Percentiles rank a stretch among this genome's conserved stretches.
Evolutionary conservation across 257 asterid genomes (phyloP).

Genomic region (Nicotiana benthamiana): DNA sequence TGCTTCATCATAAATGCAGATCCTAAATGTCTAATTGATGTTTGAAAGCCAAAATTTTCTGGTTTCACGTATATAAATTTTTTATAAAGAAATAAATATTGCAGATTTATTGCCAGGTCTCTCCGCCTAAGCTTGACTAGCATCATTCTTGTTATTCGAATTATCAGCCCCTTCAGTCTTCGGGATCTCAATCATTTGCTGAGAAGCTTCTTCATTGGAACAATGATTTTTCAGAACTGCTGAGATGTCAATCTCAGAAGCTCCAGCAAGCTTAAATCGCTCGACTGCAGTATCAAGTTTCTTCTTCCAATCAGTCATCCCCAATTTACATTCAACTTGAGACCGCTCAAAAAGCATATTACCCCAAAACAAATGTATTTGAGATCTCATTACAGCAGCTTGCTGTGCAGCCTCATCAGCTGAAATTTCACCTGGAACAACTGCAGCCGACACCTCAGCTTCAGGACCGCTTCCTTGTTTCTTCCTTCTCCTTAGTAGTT

Average conservation of each 20-base stretch:
- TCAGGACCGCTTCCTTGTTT: conserved; percentile 44
- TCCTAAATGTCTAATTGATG: background rate
- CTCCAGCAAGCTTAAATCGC: conserved; percentile 82
- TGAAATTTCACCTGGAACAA: conserved; percentile 34
- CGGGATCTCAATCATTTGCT: conserved; percentile 26
- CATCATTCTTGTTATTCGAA: conserved; percentile 3
- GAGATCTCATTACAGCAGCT: conserved; percentile 83
- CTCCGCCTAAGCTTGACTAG: background rate
- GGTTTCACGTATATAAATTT: background rate
- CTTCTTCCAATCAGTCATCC: conserved; percentile 67
- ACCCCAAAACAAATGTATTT: conserved; percentile 88
- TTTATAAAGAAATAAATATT: background rate
- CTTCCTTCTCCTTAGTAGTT: conserved; percentile 44
- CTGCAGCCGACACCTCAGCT: conserved; percentile 32
- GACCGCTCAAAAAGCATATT: conserved; percentile 86
- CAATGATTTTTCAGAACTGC: conserved; percentile 66
- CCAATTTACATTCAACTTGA: conserved; percentile 66
- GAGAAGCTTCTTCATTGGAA: conserved; percentile 48
- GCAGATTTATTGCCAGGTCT: background rate
- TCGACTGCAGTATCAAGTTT: conserved; percentile 70
- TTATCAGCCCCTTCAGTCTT: conserved; percentile 7
- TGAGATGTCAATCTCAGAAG: conserved; percentile 75
- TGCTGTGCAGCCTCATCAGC: conserved; percentile 77
- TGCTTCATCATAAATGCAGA: background rate
- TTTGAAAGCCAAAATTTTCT: conserved; percentile 3